Evolutionary conservation across 2,329 filamentous ascomycete genomes (phyloP), one percentile per base, ranked within the genome.

Genomic region (Periconia macrospinosa): DNA sequence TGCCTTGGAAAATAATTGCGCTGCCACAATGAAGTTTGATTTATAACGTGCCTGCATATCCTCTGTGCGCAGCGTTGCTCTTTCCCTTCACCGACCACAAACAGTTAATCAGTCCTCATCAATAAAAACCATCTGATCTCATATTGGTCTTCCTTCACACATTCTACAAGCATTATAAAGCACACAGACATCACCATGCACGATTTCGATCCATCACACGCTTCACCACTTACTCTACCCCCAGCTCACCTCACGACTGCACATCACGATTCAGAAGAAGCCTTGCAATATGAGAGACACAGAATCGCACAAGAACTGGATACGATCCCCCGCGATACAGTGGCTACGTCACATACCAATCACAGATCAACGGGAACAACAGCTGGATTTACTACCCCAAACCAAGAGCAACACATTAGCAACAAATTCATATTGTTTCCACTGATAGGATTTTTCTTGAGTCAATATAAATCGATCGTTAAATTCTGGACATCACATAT

Each of bases 401-500:
- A 5, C 33, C 33, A 37, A 6, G 33, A 37, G 33, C 6, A 37
- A 37, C 6, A 13, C 23, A 44, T 44, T 9, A 11, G 41, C n/a
- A 17, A 7, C 33, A n/a, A 13, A 37, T 13, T 3, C 33, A 6
- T 3, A 37, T 37, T 3, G 33, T n/a, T 14, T 13, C 6, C 3
- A 37, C 18, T 65, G 45, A 51, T 47, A 45, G 56, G 57, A 40
- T 63, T 63, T 35, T 19, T 44, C 23, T 54, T 58, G 49, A 62
- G 63, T n/a, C 77, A 75, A 74, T 72, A 71, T 49, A 63, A 72
- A 47, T 61, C 67, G n/a, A 45, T 77, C 17, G 61, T 63, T 27
- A 74, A 63, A 47, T 79, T 80, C 55, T 85, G 82, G 81, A 69
- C 70, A 41, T 71, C 75, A 23, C 75, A 85, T 54, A 67, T 85